Evolutionary conservation across 2,329 filamentous ascomycete genomes (phyloP).

Genomic region (Leptographium flavum): DNA sequence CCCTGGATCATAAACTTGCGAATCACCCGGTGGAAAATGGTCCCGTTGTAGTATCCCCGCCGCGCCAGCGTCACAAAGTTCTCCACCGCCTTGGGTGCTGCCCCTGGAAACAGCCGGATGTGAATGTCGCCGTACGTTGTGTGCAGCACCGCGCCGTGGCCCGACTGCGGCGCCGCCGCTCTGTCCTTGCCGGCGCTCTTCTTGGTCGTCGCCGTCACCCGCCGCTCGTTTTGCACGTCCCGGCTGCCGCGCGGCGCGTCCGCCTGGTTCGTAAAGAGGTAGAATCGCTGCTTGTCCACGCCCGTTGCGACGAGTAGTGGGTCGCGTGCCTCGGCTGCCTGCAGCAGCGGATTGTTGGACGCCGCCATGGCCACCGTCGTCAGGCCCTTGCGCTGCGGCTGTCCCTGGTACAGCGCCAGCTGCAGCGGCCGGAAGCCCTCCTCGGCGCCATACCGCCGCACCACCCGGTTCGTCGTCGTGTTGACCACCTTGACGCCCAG

Average conservation of each 20-base stretch:
- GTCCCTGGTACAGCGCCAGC: slow-evolving; percentile 81
- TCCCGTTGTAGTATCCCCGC: slow-evolving; percentile 91
- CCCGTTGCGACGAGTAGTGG: slow-evolving; percentile 79
- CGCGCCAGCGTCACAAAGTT: slow-evolving; percentile 91
- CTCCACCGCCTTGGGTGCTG: slow-evolving; percentile 87
- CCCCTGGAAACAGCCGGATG: slow-evolving; percentile 81
- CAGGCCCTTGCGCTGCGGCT: slow-evolving; percentile 84
- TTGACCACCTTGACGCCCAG: slow-evolving; percentile 91
- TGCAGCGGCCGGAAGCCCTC: slow-evolving; percentile 77
- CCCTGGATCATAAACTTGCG: slow-evolving; percentile 95
- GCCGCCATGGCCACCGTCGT: slow-evolving; percentile 96
- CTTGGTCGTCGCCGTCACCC: slow-evolving; percentile 35
- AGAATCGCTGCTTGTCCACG: slow-evolving; percentile 81
- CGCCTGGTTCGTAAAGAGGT: slow-evolving; percentile 91
- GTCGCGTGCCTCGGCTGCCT: slow-evolving; percentile 81
- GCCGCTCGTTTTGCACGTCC: slow-evolving; percentile 92
- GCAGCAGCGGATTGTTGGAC: slow-evolving; percentile 79
- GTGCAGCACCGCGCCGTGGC: slow-evolving; percentile 72
- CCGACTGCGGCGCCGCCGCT: slow-evolving; percentile 52
- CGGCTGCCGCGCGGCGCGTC: slow-evolving; percentile 65
- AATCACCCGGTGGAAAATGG: slow-evolving; percentile 94
- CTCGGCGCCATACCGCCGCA: slow-evolving; percentile 81
- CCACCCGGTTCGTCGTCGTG: slow-evolving; percentile 82
- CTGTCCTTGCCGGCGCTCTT: slow-evolving; percentile 30
- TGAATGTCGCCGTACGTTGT: slow-evolving; percentile 91